phyloP scores from a whole-genome alignment of 345 rosid genomes.

The Viola odorata region DNA sequence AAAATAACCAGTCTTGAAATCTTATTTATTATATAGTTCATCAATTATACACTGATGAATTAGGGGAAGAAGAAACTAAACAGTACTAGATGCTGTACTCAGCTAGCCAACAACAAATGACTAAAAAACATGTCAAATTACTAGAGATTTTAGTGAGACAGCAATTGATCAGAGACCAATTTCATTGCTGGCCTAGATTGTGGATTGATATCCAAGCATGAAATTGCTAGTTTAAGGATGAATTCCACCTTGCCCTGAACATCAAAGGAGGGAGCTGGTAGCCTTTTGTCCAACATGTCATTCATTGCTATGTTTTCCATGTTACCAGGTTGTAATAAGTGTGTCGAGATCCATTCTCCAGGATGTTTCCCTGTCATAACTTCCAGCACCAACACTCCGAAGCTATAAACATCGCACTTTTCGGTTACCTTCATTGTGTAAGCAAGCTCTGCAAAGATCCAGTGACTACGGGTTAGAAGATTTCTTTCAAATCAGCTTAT shows the following conservation, averaged over 20 bases:
- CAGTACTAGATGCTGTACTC: too few relatives aligned
- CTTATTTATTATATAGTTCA: too few relatives aligned
- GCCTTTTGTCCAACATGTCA: constrained; percentile 15
- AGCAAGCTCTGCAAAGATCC: constrained; percentile 8
- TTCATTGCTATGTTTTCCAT: background rate
- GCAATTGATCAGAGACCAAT: constrained; percentile 21
- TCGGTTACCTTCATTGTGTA: constrained; percentile 7
- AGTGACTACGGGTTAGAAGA: too few relatives aligned
- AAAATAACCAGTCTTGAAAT: too few relatives aligned
- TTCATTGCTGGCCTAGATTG: constrained; percentile 33
- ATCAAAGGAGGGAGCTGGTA: constrained; percentile 20
- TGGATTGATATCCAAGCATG: constrained; percentile 35
- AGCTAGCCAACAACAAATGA: too few relatives aligned
- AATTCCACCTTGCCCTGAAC: constrained; percentile 12
- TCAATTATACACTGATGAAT: too few relatives aligned
- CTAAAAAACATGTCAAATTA: too few relatives aligned
- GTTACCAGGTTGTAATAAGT: background rate
- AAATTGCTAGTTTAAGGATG: constrained; percentile 19
- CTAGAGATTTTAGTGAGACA: too few relatives aligned
- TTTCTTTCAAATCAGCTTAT: too few relatives aligned
- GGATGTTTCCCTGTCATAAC: constrained; percentile 15
- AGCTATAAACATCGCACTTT: constrained; percentile 15
- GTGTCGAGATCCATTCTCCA: background rate
- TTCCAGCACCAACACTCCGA: constrained; percentile 7
- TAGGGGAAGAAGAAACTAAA: too few relatives aligned